Conservation (phyloP, 1,284 basidiomycete genomes). For the Cryptococcus sp. region DNA sequence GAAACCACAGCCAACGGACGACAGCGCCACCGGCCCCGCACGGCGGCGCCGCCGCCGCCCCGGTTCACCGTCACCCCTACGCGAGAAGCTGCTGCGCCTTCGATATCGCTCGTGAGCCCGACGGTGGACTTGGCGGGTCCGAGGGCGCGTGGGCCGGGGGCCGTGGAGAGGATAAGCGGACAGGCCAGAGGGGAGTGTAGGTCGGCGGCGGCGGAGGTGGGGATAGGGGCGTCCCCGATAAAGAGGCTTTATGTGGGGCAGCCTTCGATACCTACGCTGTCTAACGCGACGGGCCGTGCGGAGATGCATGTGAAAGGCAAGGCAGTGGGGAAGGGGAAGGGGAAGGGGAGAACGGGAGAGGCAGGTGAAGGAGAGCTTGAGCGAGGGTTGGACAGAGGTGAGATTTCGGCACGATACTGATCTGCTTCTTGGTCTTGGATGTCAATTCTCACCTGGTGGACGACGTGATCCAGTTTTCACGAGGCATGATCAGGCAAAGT, state of each 20-base stretch:
- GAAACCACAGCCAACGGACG: too few species aligned
- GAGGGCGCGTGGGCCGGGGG: too few species aligned
- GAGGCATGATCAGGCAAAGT: constrained; percentile 5
- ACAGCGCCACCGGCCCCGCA: neutral
- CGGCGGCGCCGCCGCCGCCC: neutral
- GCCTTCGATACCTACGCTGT: neutral
- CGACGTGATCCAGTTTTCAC: constrained; percentile 3
- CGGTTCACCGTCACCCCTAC: neutral
- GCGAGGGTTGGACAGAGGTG: constrained; percentile 10
- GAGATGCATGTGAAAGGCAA: neutral
- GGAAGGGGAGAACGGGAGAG: neutral
- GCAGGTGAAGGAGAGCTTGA: constrained; percentile 1
- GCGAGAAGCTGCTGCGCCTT: neutral
- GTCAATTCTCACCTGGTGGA: neutral
- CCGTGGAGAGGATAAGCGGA: neutral
- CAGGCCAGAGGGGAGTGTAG: neutral
- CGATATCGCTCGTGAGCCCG: neutral
- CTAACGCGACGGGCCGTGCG: neutral
- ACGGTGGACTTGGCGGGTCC: neutral
- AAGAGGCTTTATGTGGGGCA: neutral
- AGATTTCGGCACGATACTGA: neutral
- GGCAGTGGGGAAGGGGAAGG: constrained; percentile 6
- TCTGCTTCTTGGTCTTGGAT: neutral
- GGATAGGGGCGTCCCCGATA: neutral
- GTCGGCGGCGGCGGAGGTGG: neutral